Base-by-base conservation (phyloP, 495 filamentous ascomycete species). In the Podospora conica region DNA sequence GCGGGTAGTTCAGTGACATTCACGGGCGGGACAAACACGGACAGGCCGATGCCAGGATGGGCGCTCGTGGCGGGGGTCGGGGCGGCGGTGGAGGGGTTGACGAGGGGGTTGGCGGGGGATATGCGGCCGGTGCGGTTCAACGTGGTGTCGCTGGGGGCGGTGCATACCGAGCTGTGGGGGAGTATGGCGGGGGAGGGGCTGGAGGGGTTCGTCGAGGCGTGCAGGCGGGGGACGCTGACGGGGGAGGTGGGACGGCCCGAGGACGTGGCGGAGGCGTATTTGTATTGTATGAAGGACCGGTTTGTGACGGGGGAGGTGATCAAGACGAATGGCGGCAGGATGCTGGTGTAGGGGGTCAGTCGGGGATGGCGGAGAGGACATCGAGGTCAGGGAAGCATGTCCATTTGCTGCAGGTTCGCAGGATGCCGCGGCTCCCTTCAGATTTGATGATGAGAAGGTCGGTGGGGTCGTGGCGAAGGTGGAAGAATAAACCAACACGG, bases 211-310 rank as follows among this genome's bases (percentile, higher is more conserved):
- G 63, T 78, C 18, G 75, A 76, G 58, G 55, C 21, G 58, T 66
- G 76, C 5, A 71, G 40, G 63, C 62, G 63, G 55, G 63, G 61
- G 63, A 71, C 60, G 58, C 70, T 83, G 28, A 82, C 80, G 2
- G 79, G 81, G 15, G 69, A 73, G 65, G 68, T 85, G 29, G 88
- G 80, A 0, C 65, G 65, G 67, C 78, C 82, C 9, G 82, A 83
- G 70, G 86, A 89, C 71, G 78, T 84, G 18, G 87, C 84, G 0
- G 85, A 90, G 78, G 79, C 83, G 21, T 90, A 90, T 77, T 55
- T 88, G 55, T 88, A 84, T 70, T 72, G 81, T 1, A 87, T 90
- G 86, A 83, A 80, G 70, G 86, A 90, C 40, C 25, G 25, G 11
- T 66, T 61, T 15, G 28, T 57, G 0, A 69, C 63, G 1, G 69